Evolutionary conservation across 352 stramenopile species (phyloP).

Genomic region (Globisporangium viniferum): DNA sequence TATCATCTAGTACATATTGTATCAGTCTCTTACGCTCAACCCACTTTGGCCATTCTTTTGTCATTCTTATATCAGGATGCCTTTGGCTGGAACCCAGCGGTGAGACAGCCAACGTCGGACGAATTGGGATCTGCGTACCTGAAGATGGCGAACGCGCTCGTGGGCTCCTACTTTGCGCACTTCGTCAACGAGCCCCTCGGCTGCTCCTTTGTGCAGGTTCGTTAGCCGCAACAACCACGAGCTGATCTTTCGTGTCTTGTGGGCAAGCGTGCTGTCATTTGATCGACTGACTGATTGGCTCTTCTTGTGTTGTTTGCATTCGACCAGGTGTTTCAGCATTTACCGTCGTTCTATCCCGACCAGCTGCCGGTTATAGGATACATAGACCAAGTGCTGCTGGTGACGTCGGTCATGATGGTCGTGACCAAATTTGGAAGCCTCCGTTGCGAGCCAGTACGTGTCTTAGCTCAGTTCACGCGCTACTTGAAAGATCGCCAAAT

Average conservation of each 20-base stretch:
- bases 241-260: neutral
- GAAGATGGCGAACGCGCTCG: constrained; percentile 58
- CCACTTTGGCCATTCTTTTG: neutral
- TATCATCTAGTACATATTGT: neutral
- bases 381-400: constrained; percentile 74
- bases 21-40: neutral
- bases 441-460: constrained; percentile 54
- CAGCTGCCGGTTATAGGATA: constrained; percentile 74
- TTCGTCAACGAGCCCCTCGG: constrained; percentile 56
- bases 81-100: constrained; percentile 79
- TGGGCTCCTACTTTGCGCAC: constrained; percentile 68
- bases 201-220: constrained; percentile 58
- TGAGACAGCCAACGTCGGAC: constrained; percentile 30
- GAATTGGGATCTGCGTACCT: constrained; percentile 45
- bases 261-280: neutral
- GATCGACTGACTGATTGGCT: neutral
- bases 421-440: constrained; percentile 81
- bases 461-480: too few species aligned
- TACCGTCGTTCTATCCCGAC: constrained; percentile 62
- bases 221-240: too few species aligned
- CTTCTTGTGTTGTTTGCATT: constrained; percentile 10
- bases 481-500: too few species aligned
- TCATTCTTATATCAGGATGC: constrained; percentile 44
- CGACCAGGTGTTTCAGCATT: constrained; percentile 60
- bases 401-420: constrained; percentile 85